Base-by-base conservation (phyloP, 1,284 basidiomycete genomes). In the Lignosus rhinocerotis region DNA sequence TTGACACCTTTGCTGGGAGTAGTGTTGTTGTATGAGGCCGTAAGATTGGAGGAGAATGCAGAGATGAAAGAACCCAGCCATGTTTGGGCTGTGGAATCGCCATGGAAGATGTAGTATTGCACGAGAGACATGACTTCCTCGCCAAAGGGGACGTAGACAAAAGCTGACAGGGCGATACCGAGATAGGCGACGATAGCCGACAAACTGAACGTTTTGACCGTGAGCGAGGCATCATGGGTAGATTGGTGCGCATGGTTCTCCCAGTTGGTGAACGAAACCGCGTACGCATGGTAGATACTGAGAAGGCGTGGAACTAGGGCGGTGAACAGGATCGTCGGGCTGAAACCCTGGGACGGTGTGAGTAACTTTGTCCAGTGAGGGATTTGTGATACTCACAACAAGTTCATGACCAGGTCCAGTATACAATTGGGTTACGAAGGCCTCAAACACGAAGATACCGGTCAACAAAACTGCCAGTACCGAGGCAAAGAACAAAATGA, bases 91-190 rank as follows among this genome's bases (percentile, higher is more conserved):
- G 61, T 49, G 16, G 59, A 54, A 45, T 59, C 55, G 11, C 61
- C 56, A 48, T 71, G 58, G 67, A 74, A 74, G 19, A 84, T 70
- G 39, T 72, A 62, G 51, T 66, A 56, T 61, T 85, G 82, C 12
- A 87, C 77, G 53, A 73, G 65, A 2, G 68, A 65, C 89, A 96
- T 95, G 64, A 95, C 83, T 55, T 84, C 81, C 61, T 89, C 88
- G 41, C 94, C 94, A 66, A 96, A 96, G 0, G 95, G 94, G 9
- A 96, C 91, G 69, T 96, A 97, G 51, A 96, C 83, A 70, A 94
- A 96, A 16, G 93, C 92, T 17, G 90, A 92, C 46, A 96, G 84
- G 14, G 82, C 88, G 14, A 96, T 82, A 44, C 90, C 90, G 45
- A 93, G 86, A 72, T 96, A 98, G 0, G 96, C 90, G 21, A 96